A percentile compares a stretch with the other conserved stretches of the same genome.
Evolutionary conservation across 495 filamentous ascomycete genomes (phyloP).

Genomic region (Thermothielavioides terrestris): DNA sequence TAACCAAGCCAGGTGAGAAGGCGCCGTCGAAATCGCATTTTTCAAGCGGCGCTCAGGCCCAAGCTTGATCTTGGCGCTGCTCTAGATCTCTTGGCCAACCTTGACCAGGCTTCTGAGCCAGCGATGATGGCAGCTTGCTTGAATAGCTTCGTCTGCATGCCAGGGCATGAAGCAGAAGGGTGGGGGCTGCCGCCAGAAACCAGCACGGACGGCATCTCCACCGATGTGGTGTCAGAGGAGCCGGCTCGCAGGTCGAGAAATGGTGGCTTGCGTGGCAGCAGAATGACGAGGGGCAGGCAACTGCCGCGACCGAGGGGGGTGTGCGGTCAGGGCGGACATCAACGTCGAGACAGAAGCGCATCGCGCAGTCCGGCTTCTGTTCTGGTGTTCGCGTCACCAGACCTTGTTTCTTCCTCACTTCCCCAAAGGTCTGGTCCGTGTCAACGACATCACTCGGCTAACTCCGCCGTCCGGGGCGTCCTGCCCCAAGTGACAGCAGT

Average conservation of each 20-base stretch:
- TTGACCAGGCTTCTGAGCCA: constrained; percentile 7
- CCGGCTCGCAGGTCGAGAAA: not conserved
- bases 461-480: too few species aligned
- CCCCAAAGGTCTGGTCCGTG: too few species aligned
- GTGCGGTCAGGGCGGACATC: too few species aligned
- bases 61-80: too few species aligned
- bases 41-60: constrained; percentile 7
- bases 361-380: too few species aligned
- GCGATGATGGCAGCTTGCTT: not conserved
- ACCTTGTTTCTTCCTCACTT: too few species aligned
- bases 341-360: too few species aligned
- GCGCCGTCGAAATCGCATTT: not conserved
- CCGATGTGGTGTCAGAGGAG: not conserved
- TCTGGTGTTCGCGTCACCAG: too few species aligned
- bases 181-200: not conserved
- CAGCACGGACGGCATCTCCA: not conserved
- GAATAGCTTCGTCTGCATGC: not conserved
- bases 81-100: constrained; percentile 1
- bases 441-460: too few species aligned
- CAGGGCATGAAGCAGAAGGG: not conserved
- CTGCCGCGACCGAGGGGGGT: too few species aligned
- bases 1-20: constrained; percentile 16
- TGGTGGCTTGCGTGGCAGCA: not conserved
- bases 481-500: too few species aligned
- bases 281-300: not conserved